Percentiles rank a stretch among this genome's conserved stretches.
phyloP scores from a whole-genome alignment of 1,284 basidiomycete species.

The Sporisorium exsertum region DNA sequence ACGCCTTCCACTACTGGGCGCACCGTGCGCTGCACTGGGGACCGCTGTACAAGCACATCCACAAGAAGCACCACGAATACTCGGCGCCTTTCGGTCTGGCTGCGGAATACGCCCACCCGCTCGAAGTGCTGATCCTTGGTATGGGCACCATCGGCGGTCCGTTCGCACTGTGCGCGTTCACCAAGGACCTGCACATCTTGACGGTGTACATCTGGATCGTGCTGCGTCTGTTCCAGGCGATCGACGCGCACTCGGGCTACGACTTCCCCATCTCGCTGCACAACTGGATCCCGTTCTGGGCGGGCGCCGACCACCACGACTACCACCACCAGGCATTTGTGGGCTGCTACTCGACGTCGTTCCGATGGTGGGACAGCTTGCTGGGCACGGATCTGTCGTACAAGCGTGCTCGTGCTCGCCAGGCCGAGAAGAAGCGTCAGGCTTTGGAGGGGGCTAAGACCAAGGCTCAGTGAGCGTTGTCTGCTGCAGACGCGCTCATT shows the following conservation, averaged over 20 bases:
- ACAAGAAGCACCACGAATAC: constrained; percentile 95
- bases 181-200: constrained; percentile 77
- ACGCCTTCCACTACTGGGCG: constrained; percentile 83
- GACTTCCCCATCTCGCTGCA: constrained; percentile 82
- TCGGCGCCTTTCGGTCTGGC: constrained; percentile 96
- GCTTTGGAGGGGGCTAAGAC: constrained; percentile 29
- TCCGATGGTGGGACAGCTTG: constrained; percentile 68
- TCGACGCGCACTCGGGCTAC: constrained; percentile 97
- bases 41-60: constrained; percentile 93
- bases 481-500: no score
- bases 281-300: constrained; percentile 95
- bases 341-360: constrained; percentile 66
- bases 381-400: constrained; percentile 67
- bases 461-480: constrained; percentile 35
- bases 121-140: constrained; percentile 88
- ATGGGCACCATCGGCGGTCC: constrained; percentile 90
- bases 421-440: constrained; percentile 63
- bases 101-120: constrained; percentile 95
- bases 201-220: constrained; percentile 95
- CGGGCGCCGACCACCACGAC: constrained; percentile 95
- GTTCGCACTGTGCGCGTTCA: constrained; percentile 82
- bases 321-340: constrained; percentile 69
- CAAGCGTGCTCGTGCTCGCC: constrained; percentile 63
- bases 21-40: constrained; percentile 92
- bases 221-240: constrained; percentile 93